Conservation (phyloP, 192 early-diverging fungal genomes). For the Dissophora ornata region DNA sequence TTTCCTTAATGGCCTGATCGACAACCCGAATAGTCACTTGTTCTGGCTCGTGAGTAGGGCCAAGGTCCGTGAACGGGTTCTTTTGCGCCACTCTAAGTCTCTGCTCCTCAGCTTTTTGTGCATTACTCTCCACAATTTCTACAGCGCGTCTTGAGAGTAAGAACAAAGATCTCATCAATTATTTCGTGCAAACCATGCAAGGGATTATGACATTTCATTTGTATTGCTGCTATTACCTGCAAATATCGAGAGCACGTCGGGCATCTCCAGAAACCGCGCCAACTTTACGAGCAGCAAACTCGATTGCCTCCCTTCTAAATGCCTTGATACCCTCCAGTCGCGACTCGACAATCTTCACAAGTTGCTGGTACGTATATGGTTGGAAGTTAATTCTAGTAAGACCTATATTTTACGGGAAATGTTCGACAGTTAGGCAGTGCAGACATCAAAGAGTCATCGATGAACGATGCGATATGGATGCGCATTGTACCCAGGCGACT, state of each 20-base stretch:
- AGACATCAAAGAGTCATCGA: no score
- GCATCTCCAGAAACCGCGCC: constrained; percentile 97
- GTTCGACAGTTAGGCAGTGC: no score
- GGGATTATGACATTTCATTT: no score
- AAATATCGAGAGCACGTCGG: constrained; percentile 93
- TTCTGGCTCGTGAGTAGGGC: constrained; percentile 12
- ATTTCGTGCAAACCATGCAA: no score
- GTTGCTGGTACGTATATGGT: constrained; percentile 89
- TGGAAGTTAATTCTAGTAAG: constrained; percentile 92
- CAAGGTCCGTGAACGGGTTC: constrained; percentile 8
- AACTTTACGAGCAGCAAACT: constrained; percentile 96
- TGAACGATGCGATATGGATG: no score
- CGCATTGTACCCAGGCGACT: constrained; percentile 82
- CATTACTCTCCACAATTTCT: constrained; percentile 71
- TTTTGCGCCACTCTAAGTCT: constrained; percentile 17
- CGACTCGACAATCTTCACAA: constrained; percentile 87
- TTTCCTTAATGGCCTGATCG: constrained; percentile 85
- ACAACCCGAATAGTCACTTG: constrained; percentile 78
- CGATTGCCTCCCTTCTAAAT: constrained; percentile 86
- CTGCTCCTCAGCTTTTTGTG: constrained; percentile 26
- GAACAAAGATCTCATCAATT: no score
- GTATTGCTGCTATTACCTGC: constrained; percentile 69
- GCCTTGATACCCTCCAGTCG: constrained; percentile 77
- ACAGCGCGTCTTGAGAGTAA: constrained; percentile 67
- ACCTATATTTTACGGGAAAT: constrained; percentile 57